Evolutionary conservation across 805 yeast species (phyloP), one percentile per base, ranked within the genome.

Genomic region (Pichia deserticola): DNA sequence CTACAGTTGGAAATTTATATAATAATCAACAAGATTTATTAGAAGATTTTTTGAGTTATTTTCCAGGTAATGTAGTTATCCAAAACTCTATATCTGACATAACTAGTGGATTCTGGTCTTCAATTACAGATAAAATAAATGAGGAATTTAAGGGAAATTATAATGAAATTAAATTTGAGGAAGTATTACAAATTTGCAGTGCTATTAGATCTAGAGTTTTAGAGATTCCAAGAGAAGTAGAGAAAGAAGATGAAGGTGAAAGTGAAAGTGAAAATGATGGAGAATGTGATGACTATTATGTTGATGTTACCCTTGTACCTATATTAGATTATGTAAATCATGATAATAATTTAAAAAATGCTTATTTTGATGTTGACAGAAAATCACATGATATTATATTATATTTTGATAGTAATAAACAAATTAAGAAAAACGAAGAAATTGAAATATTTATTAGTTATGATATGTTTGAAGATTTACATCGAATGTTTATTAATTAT

Each of bases 291-390:
- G 77, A 73, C 41, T 81, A 69, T 53, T 57, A 62, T 5, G 76
- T 76, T 5, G 74, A 77, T 45, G 71, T 81, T 0, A 75, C 86
- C 0, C 60, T 84, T 48, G 86, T 84, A 0, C 89, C 92, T 1
- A 52, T 81, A 1, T 57, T 84, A 33, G 92, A 84, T 62, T 84
- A 78, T 70, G 85, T 76, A 6, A 84, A 84, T 60, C 92, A 84
- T 60, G 65, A 68, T 40, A 69, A 68, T 50, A 63, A 60, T 25
- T 38, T 56, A 30, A 66, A 68, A 42, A 82, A 81, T 61, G 77
- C 85, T 0, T 73, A 68, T 55, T 84, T 82, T 63, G 92, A 81
- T 57, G 69, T 78, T n/a, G 84, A 79, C 60, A 63, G 71, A 7
- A 34, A 43, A 0, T 71, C 65, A 5, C 58, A 66, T 5, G 82